Evolutionary conservation across 768 basidiomycete species (phyloP), one percentile per base, ranked within the genome.

Genomic region (Kwoniella dendrophila): DNA sequence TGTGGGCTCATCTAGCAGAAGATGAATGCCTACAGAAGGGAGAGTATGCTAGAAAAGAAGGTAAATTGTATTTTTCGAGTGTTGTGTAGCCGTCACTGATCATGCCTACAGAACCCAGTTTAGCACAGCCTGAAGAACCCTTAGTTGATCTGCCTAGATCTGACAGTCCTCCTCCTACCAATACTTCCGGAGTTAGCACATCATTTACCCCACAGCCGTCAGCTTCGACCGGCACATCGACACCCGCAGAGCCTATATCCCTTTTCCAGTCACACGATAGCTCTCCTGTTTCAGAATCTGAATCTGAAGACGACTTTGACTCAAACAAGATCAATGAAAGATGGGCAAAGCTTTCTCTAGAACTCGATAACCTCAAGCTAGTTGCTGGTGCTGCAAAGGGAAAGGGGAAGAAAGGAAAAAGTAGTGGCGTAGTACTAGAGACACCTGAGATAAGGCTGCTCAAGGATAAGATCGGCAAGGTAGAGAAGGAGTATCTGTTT

Each of bases 401-500:
- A 1, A 69, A 67, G 55, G 67, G 69, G 10, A 71, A 69, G 63
- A 75, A 75, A 43, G 68, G 63, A 0, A 69, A 72, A 44, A 54
- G 63, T 3, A 57, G 18, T 27, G 71, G 67, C 0, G 68, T 67
- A 12, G 59, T 73, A 6, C 38, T 73, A 22, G 71, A 74, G 33
- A 74, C 71, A 0, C 68, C 73, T 11, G 67, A 78, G 43, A 70
- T 71, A 54, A 55, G 72, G 52, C 41, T 34, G n/a, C 12, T 71
- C 56, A 71, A 69, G 48, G 67, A 68, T 12, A 67, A 62, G 47
- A 73, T 75, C 26, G 66, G 57, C 6, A 70, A 66, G 22, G 36
- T 74, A n/a, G 73, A 80, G 70, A 71, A 72, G 53, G 72, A 74
- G 50, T 80, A 80, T 45, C 57, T 79, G 47, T 80, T 78, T 59